Conservation (phyloP, 768 basidiomycete genomes). For the Russula sp. region DNA sequence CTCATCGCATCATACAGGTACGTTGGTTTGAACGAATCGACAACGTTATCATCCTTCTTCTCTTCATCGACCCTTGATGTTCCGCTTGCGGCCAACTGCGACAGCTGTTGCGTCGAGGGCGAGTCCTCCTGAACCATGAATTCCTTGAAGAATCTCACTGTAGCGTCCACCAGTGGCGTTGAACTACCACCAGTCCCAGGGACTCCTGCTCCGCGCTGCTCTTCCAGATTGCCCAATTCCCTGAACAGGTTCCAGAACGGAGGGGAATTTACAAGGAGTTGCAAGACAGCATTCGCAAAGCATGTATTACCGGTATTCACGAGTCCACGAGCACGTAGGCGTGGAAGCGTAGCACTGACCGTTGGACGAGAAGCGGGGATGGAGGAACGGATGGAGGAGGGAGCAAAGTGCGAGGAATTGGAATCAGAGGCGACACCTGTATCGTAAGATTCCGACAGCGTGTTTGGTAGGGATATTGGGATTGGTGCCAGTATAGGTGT, state of each 20-base stretch:
- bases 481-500: too few species aligned
- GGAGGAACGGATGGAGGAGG: too few species aligned
- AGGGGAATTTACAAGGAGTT: conserved; percentile 81
- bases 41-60: conserved; percentile 47
- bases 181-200: conserved; percentile 31
- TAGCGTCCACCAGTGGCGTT: conserved; percentile 66
- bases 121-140: conserved; percentile 44
- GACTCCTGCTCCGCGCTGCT: conserved; percentile 35
- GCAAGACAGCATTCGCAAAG: conserved; percentile 92
- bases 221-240: conserved; percentile 56
- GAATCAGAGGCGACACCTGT: too few species aligned
- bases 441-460: too few species aligned
- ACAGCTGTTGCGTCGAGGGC: conserved; percentile 25
- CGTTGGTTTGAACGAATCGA: conserved; percentile 77
- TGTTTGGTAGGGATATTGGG: too few species aligned
- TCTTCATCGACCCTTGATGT: conserved; percentile 43
- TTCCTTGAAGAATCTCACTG: conserved; percentile 72
- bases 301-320: conserved; percentile 97
- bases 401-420: too few species aligned
- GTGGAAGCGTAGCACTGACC: conserved; percentile 31
- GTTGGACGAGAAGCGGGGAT: conserved; percentile 20
- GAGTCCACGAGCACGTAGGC: conserved; percentile 71
- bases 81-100: conserved; percentile 31
- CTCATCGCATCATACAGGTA: conserved; percentile 91
- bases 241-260: conserved; percentile 79